Evolutionary conservation across 345 rosid species (phyloP), one percentile per base, ranked within the genome.

Genomic region (Moringa oleifera): DNA sequence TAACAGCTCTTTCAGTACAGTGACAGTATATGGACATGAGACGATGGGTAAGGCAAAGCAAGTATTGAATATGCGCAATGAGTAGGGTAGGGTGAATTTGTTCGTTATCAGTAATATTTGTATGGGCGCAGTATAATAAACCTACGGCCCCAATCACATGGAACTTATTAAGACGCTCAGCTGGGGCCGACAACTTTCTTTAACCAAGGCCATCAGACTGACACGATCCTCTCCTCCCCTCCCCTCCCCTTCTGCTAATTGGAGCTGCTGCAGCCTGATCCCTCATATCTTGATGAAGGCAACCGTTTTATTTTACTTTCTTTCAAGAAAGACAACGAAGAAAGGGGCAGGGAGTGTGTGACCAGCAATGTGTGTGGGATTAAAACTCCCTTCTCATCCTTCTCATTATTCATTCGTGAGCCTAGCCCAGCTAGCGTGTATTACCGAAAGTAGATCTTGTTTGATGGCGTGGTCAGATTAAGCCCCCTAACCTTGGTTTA

Each of bases 131-230:
- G 6, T 2, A 9, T 41, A 15, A 41, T 41, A 41, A 33, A 53
- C 45, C 63, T 45, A 41, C 58, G 80, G 75, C 62, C 69, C 74
- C 78, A 71, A 71, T 73, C 80, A 76, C 80, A 79, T 76, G 83
- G 46, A 64, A 68, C 72, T 64, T 56, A 73, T 60, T 65, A 65
- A 63, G 59, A 53, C 22, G 53, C 62, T 41, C 67, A 54, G 61
- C 36, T 55, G 71, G 77, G 78, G 53, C 78, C 78, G 64, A 68
- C 73, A 53, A 52, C 51, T 53, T 60, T 16, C 51, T 67, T 70
- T 53, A 71, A 72, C 55, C n/a, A 62, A 63, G 63, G 66, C 53
- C 54, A 9, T 45, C 61, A 7, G 53, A 22, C 53, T n/a, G n/a
- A n/a, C n/a, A n/a, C n/a, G n/a, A n/a, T n/a, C n/a, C n/a, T n/a